phyloP scores from a whole-genome alignment of 2,329 filamentous ascomycete species.

The Colletotrichum ledebouriae region DNA sequence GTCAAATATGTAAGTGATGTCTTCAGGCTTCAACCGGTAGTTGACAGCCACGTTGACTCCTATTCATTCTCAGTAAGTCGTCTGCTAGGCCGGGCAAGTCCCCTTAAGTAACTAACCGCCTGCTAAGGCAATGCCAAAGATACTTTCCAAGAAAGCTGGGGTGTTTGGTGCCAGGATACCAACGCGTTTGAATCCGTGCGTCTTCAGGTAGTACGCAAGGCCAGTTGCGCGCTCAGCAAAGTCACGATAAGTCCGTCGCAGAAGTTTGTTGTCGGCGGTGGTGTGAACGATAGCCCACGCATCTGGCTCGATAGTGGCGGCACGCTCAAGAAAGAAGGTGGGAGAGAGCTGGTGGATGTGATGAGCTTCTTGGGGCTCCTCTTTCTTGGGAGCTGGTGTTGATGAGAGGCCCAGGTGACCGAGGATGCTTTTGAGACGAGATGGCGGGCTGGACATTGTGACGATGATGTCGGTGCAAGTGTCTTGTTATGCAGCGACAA shows the following conservation, averaged over 20 bases:
- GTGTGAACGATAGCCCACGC: slow-evolving; percentile 88
- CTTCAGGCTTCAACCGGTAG: slow-evolving; percentile 80
- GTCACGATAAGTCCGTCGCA: slow-evolving; percentile 84
- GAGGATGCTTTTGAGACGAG: slow-evolving; percentile 71
- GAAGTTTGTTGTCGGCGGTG: slow-evolving; percentile 79
- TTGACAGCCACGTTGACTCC: slow-evolving; percentile 79
- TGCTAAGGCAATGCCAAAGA: slow-evolving; percentile 88
- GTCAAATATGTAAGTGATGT: slow-evolving; percentile 91
- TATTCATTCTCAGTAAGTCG: slow-evolving; percentile 5
- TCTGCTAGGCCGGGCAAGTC: neutral
- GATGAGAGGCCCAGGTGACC: slow-evolving; percentile 60
- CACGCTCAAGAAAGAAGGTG: slow-evolving; percentile 87
- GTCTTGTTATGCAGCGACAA: neutral
- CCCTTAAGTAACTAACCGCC: slow-evolving; percentile 61
- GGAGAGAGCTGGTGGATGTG: slow-evolving; percentile 87
- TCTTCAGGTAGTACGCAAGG: slow-evolving; percentile 87
- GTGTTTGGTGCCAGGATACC: slow-evolving; percentile 94
- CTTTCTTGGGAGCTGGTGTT: slow-evolving; percentile 44
- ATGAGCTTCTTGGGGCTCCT: slow-evolving; percentile 59
- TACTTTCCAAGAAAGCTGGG: slow-evolving; percentile 90
- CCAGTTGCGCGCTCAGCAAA: slow-evolving; percentile 89
- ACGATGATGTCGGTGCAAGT: neutral
- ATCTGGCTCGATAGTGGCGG: slow-evolving; percentile 88
- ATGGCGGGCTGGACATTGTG: slow-evolving; percentile 73
- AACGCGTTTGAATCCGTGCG: slow-evolving; percentile 79